A percentile compares a stretch with the other conserved stretches of the same genome.
Evolutionary conservation across 257 asterid genomes (phyloP).

Genomic region (Salvia hispanica): DNA sequence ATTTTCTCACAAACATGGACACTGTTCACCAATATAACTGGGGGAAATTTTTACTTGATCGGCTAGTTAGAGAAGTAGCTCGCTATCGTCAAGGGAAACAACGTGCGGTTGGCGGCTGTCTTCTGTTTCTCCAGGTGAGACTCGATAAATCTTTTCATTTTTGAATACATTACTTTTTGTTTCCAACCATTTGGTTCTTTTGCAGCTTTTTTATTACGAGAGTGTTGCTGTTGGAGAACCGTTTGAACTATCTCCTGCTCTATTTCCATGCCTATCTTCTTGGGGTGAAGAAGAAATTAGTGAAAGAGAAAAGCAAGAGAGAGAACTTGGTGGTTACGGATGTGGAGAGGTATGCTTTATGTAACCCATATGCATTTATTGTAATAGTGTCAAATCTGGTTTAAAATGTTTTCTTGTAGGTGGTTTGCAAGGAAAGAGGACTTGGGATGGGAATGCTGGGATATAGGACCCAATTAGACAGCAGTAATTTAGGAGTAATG

Average conservation of each 20-base stretch:
- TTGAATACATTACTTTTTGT: constrained; percentile 13
- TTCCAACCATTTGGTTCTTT: constrained; percentile 24
- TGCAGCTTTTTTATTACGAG: constrained; percentile 96
- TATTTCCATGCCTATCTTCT: constrained; percentile 85
- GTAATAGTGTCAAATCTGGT: constrained; percentile 23
- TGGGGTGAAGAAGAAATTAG: constrained; percentile 99
- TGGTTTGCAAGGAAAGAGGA: constrained; percentile 95
- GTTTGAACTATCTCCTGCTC: constrained; percentile 79
- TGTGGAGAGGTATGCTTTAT: constrained; percentile 77
- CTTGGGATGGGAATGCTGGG: constrained; percentile 83
- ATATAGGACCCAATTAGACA: constrained; percentile 54
- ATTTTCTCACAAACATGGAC: constrained; percentile 86
- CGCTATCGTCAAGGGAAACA: constrained; percentile 99
- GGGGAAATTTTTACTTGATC: constrained; percentile 97
- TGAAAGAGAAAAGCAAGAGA: constrained; percentile 91
- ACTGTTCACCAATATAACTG: constrained; percentile 89
- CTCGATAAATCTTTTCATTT: constrained; percentile 10
- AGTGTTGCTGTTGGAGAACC: constrained; percentile 93
- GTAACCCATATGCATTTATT: constrained; percentile 18
- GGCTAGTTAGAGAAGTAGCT: constrained; percentile 91
- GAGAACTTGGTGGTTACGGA: constrained; percentile 97
- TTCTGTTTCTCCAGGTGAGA: constrained; percentile 90
- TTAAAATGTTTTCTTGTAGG: constrained; percentile 49
- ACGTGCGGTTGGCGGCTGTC: constrained; percentile 99
- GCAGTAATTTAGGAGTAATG: constrained; percentile 37